Conservation (phyloP, 371 early-diverging fungal species). For the Rhizopus microsporus region DNA sequence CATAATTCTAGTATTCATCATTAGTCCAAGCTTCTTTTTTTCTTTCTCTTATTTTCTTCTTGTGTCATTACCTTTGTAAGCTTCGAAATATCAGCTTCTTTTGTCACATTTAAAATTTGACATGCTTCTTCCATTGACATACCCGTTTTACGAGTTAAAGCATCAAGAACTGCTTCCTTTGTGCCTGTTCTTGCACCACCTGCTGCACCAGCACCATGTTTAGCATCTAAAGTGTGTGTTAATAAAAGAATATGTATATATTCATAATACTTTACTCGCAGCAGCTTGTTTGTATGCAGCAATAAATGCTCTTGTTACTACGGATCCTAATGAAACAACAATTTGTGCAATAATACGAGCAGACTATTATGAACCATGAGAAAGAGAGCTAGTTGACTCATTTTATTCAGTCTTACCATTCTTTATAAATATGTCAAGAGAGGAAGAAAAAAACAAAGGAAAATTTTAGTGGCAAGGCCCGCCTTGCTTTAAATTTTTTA, state of each 20-base stretch:
- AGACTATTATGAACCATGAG: constrained; percentile 38
- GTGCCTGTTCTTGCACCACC: constrained; percentile 37
- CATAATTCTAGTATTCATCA: constrained; percentile 68
- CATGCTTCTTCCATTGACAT: constrained; percentile 92
- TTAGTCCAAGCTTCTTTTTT: neutral
- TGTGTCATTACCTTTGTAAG: constrained; percentile 60
- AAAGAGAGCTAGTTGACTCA: too few relatives aligned
- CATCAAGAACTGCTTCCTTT: constrained; percentile 66
- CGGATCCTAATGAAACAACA: constrained; percentile 80
- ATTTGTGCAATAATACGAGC: constrained; percentile 84
- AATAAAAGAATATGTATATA: constrained; percentile 1
- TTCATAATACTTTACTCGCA: constrained; percentile 66
- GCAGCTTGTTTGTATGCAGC: constrained; percentile 94
- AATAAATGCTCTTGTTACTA: constrained; percentile 90
- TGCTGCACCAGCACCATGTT: constrained; percentile 61
- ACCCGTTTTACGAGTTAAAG: constrained; percentile 79
- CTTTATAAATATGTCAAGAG: constrained; percentile 1
- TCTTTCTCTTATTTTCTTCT: too few relatives aligned
- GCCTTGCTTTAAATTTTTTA: neutral
- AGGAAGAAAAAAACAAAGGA: constrained; percentile 1
- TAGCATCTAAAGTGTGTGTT: constrained; percentile 46
- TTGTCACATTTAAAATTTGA: constrained; percentile 89
- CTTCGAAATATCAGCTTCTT: constrained; percentile 71
- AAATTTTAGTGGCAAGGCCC: constrained; percentile 3
- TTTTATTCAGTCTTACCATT: constrained; percentile 8